Conservation (phyloP, 148 eudicot species). For the Agrostemma githago region DNA sequence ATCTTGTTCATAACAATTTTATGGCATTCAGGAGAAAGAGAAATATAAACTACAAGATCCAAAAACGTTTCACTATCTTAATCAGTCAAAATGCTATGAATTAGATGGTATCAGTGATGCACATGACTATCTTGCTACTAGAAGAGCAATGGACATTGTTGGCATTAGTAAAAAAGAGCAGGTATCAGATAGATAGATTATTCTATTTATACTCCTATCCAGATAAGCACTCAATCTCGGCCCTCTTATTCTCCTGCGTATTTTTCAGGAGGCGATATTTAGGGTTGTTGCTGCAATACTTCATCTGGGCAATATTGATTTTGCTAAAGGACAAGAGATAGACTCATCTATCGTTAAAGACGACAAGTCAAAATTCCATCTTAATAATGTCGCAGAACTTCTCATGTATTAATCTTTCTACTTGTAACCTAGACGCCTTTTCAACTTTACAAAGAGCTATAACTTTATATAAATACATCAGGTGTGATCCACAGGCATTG, state of each 20-base stretch:
- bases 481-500: slow-evolving; percentile 84
- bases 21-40: slow-evolving; percentile 61
- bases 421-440: background rate
- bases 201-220: background rate
- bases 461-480: slow-evolving; percentile 26
- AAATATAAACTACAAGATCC: slow-evolving; percentile 72
- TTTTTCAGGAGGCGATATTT: slow-evolving; percentile 88
- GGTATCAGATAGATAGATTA: slow-evolving; percentile 19
- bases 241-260: slow-evolving; percentile 17
- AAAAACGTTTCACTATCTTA: slow-evolving; percentile 82
- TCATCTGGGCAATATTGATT: slow-evolving; percentile 92
- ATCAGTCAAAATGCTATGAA: slow-evolving; percentile 86
- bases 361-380: slow-evolving; percentile 85
- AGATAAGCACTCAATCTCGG: background rate
- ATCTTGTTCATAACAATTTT: slow-evolving; percentile 14
- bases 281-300: slow-evolving; percentile 98
- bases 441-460: slow-evolving; percentile 10
- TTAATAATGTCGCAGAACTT: slow-evolving; percentile 78
- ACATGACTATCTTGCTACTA: slow-evolving; percentile 88
- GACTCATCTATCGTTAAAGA: slow-evolving; percentile 94
- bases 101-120: slow-evolving; percentile 82
- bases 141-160: slow-evolving; percentile 97
- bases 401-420: slow-evolving; percentile 58
- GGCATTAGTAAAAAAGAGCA: slow-evolving; percentile 84
- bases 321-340: slow-evolving; percentile 83